A percentile compares a stretch with the other conserved stretches of the same genome.
Conservation (phyloP, 768 basidiomycete genomes). For the Lanmaoa pseudosensibilis region DNA sequence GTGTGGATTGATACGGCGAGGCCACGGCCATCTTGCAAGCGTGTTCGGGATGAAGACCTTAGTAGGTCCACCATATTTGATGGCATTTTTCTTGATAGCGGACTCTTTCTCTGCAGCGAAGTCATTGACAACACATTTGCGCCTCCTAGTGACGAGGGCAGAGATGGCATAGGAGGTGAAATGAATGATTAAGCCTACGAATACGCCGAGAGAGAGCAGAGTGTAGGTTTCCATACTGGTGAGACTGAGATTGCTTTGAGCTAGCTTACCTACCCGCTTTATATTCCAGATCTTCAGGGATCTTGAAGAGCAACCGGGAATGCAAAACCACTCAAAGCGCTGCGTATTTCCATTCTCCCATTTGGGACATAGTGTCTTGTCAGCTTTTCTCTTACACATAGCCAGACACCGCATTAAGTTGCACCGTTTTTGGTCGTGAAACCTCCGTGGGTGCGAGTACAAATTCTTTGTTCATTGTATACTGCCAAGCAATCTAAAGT, state of each 20-base stretch:
- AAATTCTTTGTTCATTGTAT: background rate
- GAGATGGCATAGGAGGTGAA: background rate
- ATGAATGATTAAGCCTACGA: background rate
- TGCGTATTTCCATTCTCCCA: background rate
- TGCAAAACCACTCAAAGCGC: background rate
- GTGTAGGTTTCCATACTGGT: constrained; percentile 6
- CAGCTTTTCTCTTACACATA: background rate
- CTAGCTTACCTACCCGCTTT: background rate
- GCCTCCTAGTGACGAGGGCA: background rate
- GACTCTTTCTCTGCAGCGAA: background rate
- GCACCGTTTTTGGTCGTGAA: background rate
- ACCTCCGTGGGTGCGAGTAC: background rate
- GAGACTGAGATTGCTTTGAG: background rate
- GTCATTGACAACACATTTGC: background rate
- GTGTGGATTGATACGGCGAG: constrained; percentile 6
- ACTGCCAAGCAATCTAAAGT: background rate
- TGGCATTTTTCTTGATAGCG: no score
- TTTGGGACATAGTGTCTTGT: background rate
- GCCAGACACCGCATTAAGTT: background rate
- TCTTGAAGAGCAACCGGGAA: background rate
- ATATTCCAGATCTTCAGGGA: background rate
- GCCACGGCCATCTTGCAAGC: constrained; percentile 17
- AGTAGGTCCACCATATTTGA: background rate
- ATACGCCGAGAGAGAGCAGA: background rate
- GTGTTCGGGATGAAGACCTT: constrained; percentile 15